phyloP scores from a whole-genome alignment of 1,284 basidiomycete genomes.

The Takashimella tepidaria region DNA sequence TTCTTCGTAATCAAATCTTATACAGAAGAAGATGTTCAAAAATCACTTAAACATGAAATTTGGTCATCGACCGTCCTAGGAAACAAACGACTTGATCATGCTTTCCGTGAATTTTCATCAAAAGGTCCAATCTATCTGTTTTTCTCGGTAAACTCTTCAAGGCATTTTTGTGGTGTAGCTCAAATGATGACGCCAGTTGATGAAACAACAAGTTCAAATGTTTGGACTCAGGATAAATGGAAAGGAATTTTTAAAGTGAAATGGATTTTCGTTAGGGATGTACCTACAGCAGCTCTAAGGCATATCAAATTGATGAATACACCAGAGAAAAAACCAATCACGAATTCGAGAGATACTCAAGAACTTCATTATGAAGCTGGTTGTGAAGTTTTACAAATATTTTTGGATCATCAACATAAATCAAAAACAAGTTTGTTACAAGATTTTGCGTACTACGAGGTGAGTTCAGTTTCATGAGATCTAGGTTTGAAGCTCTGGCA shows the following conservation, averaged over 20 bases:
- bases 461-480: conserved; percentile 40
- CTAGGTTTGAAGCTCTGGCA: neutral
- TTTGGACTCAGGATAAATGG: conserved; percentile 98
- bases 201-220: conserved; percentile 56
- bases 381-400: conserved; percentile 88
- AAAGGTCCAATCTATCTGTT: conserved; percentile 90
- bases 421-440: conserved; percentile 85
- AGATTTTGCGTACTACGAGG: conserved; percentile 91
- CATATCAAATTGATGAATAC: conserved; percentile 66
- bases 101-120: conserved; percentile 81
- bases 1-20: conserved; percentile 97
- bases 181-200: conserved; percentile 80
- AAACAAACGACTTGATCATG: conserved; percentile 90
- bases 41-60: conserved; percentile 91
- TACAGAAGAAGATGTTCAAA: conserved; percentile 96
- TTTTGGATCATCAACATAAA: conserved; percentile 70
- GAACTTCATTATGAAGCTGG: conserved; percentile 90
- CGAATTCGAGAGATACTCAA: conserved; percentile 67
- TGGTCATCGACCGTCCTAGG: conserved; percentile 95
- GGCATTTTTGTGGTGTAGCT: conserved; percentile 95
- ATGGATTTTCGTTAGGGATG: conserved; percentile 93
- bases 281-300: conserved; percentile 63
- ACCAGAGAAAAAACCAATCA: conserved; percentile 91
- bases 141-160: conserved; percentile 92
- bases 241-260: conserved; percentile 93